A percentile compares a stretch with the other conserved stretches of the same genome.
Evolutionary conservation across 2,329 filamentous ascomycete genomes (phyloP).

Genomic region (Colletotrichum orbiculare): DNA sequence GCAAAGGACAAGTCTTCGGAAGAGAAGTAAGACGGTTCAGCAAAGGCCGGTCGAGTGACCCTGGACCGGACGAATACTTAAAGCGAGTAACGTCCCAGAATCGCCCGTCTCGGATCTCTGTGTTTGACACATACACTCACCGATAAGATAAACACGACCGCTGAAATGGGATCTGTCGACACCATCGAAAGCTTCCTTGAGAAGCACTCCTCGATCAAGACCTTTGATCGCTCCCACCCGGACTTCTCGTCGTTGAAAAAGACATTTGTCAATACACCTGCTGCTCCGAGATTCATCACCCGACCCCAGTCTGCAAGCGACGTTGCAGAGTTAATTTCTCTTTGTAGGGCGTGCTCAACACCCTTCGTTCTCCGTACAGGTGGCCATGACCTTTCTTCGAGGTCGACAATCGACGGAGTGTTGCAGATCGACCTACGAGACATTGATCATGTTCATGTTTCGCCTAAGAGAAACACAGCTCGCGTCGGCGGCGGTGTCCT

Average conservation of each 20-base stretch:
- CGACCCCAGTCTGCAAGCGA: slow-evolving; percentile 15
- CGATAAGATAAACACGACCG: background rate
- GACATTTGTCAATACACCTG: background rate
- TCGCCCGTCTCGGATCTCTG: background rate
- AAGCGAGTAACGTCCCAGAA: too few species aligned
- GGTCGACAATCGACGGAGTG: slow-evolving; percentile 23
- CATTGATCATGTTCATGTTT: slow-evolving; percentile 15
- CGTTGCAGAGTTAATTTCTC: slow-evolving; percentile 6
- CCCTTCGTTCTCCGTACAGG: slow-evolving; percentile 33
- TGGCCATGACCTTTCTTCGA: slow-evolving; percentile 29
- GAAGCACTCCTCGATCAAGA: slow-evolving; percentile 16
- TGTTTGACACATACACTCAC: background rate
- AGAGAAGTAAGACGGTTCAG: too few species aligned
- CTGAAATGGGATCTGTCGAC: slow-evolving; percentile 5
- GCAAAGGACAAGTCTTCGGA: too few species aligned
- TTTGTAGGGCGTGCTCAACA: background rate
- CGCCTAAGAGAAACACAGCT: slow-evolving; percentile 21
- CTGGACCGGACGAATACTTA: too few species aligned
- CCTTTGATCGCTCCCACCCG: background rate
- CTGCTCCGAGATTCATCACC: background rate
- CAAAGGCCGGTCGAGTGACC: too few species aligned
- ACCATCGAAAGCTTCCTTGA: slow-evolving; percentile 15
- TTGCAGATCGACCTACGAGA: slow-evolving; percentile 37
- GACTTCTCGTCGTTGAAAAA: background rate
- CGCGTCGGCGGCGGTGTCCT: slow-evolving; percentile 31